These are phyloP conservation scores for Neonectria coccinea DNA, from an alignment of 2,329 filamentous ascomycete species.

Conservation along the genomic window DNA sequence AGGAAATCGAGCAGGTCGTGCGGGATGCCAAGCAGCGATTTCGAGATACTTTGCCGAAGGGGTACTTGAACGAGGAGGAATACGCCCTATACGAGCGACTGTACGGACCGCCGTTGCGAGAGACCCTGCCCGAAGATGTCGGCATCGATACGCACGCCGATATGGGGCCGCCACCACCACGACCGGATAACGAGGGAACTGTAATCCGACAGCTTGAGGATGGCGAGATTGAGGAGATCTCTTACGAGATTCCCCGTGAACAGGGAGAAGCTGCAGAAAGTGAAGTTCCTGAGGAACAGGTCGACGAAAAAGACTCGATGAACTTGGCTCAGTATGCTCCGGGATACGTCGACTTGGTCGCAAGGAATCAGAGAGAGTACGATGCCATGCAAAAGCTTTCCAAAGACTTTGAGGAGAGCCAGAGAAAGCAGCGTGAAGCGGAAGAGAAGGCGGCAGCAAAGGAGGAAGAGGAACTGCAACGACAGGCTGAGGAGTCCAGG, in stretches of 20 bases:
- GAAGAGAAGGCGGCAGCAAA: conserved; percentile 49
- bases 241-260: conserved; percentile 53
- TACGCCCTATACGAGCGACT: conserved; percentile 81
- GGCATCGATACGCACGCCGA: conserved; percentile 59
- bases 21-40: conserved; percentile 79
- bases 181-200: conserved; percentile 52
- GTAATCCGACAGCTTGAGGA: conserved; percentile 67
- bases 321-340: conserved; percentile 45
- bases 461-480: conserved; percentile 49
- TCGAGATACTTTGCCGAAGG: conserved; percentile 80
- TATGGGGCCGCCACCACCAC: conserved; percentile 44
- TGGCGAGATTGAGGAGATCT: conserved; percentile 72
- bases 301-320: conserved; percentile 43
- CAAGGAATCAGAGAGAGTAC: conserved; percentile 67
- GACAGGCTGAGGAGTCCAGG: conserved; percentile 38
- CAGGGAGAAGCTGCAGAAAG: conserved; percentile 23
- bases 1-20: conserved; percentile 71
- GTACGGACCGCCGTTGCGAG: conserved; percentile 80
- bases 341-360: conserved; percentile 61
- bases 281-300: conserved; percentile 29
- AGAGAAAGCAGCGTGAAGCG: conserved; percentile 50
- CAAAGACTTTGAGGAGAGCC: conserved; percentile 66
- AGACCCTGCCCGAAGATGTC: conserved; percentile 70
- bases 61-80: conserved; percentile 77
- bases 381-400: conserved; percentile 66